A percentile compares a stretch with the other conserved stretches of the same genome.
Conservation (phyloP, 768 basidiomycete genomes). For the Kwoniella europaea region DNA sequence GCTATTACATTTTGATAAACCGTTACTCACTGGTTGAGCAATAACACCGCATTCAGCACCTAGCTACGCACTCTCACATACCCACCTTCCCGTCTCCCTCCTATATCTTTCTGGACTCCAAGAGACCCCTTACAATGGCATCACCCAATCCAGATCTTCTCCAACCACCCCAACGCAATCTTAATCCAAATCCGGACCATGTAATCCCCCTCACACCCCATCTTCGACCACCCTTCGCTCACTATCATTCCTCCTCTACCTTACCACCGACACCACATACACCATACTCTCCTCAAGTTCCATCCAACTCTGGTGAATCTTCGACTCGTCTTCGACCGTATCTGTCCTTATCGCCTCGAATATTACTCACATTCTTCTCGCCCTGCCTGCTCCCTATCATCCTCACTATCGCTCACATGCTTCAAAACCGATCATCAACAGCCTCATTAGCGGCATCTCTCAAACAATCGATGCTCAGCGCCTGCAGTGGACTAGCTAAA, state of each 20-base stretch:
- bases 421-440: slow-evolving; percentile 72
- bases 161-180: slow-evolving; percentile 16
- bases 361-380: slow-evolving; percentile 88
- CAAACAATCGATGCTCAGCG: slow-evolving; percentile 76
- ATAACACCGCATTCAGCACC: background rate
- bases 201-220: slow-evolving; percentile 49
- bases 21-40: slow-evolving; percentile 6
- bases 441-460: slow-evolving; percentile 71
- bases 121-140: slow-evolving; percentile 4
- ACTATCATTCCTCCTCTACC: slow-evolving; percentile 43
- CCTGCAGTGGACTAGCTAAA: slow-evolving; percentile 81
- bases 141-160: slow-evolving; percentile 16
- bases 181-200: slow-evolving; percentile 35
- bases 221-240: slow-evolving; percentile 46
- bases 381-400: slow-evolving; percentile 87
- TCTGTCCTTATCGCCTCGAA: slow-evolving; percentile 77
- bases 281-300: slow-evolving; percentile 30
- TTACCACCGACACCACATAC: slow-evolving; percentile 47
- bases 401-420: slow-evolving; percentile 82
- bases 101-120: background rate
- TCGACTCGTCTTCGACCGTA: slow-evolving; percentile 70
- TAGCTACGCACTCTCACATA: background rate
- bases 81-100: background rate
- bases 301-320: background rate
- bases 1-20: background rate